Evolutionary conservation across 305 asterid genomes (phyloP).

Genomic region (Fraxinus paxiana): DNA sequence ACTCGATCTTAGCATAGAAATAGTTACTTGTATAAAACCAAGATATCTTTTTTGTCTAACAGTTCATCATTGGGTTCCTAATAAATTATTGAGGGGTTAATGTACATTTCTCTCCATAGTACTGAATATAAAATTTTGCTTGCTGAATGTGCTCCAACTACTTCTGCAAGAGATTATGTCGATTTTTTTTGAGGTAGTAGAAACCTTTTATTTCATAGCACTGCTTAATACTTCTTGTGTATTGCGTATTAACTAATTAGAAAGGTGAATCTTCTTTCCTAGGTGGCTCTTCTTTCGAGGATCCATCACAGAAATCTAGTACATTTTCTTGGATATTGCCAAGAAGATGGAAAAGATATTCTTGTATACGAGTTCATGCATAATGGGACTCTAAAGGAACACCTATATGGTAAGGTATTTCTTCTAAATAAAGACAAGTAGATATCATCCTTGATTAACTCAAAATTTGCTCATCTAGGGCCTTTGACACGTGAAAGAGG

Average conservation of each 20-base stretch:
- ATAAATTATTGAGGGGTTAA: neutral
- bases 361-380: conserved; percentile 96
- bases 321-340: conserved; percentile 93
- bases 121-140: neutral
- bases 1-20: neutral
- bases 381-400: conserved; percentile 89
- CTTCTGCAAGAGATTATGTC: neutral
- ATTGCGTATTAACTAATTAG: neutral
- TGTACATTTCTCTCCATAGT: neutral
- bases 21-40: neutral
- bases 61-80: neutral
- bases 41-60: neutral
- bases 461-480: conserved; percentile 36
- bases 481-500: conserved; percentile 62
- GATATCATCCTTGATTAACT: conserved; percentile 2
- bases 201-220: neutral
- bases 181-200: neutral
- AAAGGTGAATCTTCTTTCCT: neutral
- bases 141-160: neutral
- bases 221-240: neutral
- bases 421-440: neutral
- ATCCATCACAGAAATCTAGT: conserved; percentile 95
- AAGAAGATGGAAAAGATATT: conserved; percentile 81
- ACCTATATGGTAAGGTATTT: conserved; percentile 62
- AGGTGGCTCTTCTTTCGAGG: conserved; percentile 97